phyloP scores from a whole-genome alignment of 2,329 filamentous ascomycete species.

The Diaporthe helianthi region DNA sequence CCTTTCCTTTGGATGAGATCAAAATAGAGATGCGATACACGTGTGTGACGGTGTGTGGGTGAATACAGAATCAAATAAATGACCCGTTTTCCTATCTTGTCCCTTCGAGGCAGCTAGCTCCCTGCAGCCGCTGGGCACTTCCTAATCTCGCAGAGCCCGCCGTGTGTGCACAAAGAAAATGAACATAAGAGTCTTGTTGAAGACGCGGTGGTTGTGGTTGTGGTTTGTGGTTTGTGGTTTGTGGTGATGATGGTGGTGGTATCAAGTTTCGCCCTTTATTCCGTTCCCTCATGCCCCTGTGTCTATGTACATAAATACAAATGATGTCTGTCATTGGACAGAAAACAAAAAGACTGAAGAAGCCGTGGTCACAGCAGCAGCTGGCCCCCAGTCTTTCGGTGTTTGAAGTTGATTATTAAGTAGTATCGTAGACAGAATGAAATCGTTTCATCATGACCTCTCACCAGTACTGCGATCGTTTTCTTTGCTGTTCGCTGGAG shows the following conservation, averaged over 20 bases:
- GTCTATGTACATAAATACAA: conserved; percentile 35
- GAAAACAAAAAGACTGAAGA: conserved; percentile 25
- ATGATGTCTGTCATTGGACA: conserved; percentile 16
- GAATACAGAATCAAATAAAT: neutral
- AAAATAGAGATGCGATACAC: neutral
- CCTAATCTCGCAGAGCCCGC: neutral
- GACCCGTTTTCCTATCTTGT: neutral
- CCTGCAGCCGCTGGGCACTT: neutral
- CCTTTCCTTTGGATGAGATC: neutral
- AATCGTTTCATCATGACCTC: conserved; percentile 31
- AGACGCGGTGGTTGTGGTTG: neutral
- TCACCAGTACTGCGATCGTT: neutral
- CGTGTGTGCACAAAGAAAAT: neutral
- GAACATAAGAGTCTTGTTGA: neutral
- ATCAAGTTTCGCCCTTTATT: conserved; percentile 27
- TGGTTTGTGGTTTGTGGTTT: too few relatives aligned
- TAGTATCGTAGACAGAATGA: conserved; percentile 32
- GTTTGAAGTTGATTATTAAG: conserved; percentile 29
- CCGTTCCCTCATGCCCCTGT: conserved; percentile 18
- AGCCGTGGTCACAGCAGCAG: conserved; percentile 23
- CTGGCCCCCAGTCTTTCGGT: neutral
- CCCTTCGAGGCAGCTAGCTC: neutral
- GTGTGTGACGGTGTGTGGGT: neutral
- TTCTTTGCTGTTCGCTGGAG: neutral
- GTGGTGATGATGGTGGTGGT: conserved; percentile 3